Base-by-base conservation (phyloP, 2,329 filamentous ascomycete species). In the Cylindrodendrum hubeiense region DNA sequence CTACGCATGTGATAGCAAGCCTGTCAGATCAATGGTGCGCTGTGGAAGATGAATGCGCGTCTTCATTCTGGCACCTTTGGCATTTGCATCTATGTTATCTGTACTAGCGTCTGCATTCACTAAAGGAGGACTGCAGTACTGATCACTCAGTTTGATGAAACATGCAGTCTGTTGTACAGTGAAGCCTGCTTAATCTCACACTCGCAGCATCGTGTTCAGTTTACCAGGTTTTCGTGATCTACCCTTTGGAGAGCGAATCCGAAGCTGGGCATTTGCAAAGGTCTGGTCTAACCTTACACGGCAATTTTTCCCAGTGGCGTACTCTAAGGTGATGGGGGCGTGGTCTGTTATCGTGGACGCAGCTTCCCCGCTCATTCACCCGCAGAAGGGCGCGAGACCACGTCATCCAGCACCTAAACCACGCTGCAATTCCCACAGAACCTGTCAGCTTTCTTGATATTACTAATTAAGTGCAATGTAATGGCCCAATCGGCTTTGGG, bases 291-390 rank as follows among this genome's bases (percentile, higher is more conserved):
- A 49, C 46, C 26, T 6, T 7, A 33, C 17, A 12, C 6, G 46
- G 46, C 46, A 49, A 49, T 30, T 49, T 49, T 47, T 47, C 15
- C 44, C 44, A 47, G 44, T 47, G 44, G 44, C 44, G 44, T 47
- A 8, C 4, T 47, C 24, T 47, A 19, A 24, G 43, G 4, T 17
- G 21, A 26, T 24, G 41, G 22, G 22, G 44, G 44, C 24, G 44
- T n/a, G 9, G 41, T 8, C 6, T 47, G 44, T 47, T 47, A 47
- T 47, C 44, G 44, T 22, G 22, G n/a, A 28, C 24, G n/a, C 13
- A 19, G 13, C 24, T 47, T 47, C 44, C 44, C 44, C 44, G 44
- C 24, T 47, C 44, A n/a, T 28, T 39, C 37, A 39, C 37, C 37
- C 15, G n/a, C 37, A 39, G 37, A 39, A 39, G 15, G 15, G 17